Base-by-base conservation (phyloP, 2,329 filamentous ascomycete species). In the Fusarium floridanum region DNA sequence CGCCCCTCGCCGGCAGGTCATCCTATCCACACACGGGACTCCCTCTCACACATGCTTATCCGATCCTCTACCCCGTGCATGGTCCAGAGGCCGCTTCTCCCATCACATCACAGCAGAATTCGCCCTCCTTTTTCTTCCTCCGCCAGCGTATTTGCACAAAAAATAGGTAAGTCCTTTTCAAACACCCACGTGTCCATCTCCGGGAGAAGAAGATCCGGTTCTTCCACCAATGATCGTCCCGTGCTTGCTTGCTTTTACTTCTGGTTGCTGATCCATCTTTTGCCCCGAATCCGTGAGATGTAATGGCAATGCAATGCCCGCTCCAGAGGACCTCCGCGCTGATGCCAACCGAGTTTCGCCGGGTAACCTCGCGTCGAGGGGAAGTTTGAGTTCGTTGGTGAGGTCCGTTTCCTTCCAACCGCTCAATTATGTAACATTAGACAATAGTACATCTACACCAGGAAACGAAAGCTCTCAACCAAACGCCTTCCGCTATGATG, bases 401-500 rank as follows among this genome's bases (percentile, higher is more conserved):
- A 76, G 70, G 71, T 72, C 70, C 69, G 66, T 73, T 78, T 74
- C 64, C 68, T 68, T 69, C 72, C 75, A 71, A 64, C 68, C 74
- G 65, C 77, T 75, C 77, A 76, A 82, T 82, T 84, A 85, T 87
- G 85, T 86, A 87, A 85, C 81, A 87, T 88, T 86, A 87, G 86
- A 83, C 76, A 82, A 81, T 82, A 83, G 81, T 86, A 86, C 84
- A 86, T 87, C 83, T 86, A 86, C 83, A 85, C 84, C 83, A 82
- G 84, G 82, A 83, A 83, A 84, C 81, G 82, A 85, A 83, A 83
- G 79, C 79, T 85, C 80, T 83, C 82, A 85, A 85, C 84, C 84
- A 83, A 88, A 88, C 87, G 86, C 87, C 85, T 85, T 85, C 86
- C 86, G 86, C 87, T 88, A 88, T 89, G 86, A 82, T 80, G 81